These are phyloP conservation scores for Choricystis sp. DNA, from an alignment of 139 green algal genomes.

Conservation along the genomic window DNA sequence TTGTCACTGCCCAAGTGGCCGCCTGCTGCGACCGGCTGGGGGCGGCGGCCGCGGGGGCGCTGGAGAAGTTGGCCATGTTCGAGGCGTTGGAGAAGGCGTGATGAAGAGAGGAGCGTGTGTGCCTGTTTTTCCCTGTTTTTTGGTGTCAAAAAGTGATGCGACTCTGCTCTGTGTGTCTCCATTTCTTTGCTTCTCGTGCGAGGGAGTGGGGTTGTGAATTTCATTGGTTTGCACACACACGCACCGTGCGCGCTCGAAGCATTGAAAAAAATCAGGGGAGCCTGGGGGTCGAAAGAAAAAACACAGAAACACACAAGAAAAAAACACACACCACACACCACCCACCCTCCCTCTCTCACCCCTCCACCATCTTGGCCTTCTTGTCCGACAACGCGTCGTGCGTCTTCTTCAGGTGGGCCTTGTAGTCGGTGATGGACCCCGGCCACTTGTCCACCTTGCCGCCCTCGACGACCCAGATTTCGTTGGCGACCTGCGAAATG, in stretches of 20 bases:
- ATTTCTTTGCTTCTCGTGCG: no score
- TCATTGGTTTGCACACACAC: no score
- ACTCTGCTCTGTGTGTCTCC: neutral
- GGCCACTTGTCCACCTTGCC: slow-evolving; percentile 53
- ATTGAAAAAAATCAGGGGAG: neutral
- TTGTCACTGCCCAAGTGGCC: slow-evolving; percentile 53
- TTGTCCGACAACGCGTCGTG: slow-evolving; percentile 18
- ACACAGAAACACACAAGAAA: slow-evolving; percentile 1
- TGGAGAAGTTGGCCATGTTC: slow-evolving; percentile 57
- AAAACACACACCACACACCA: neutral
- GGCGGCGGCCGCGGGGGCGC: slow-evolving; percentile 17
- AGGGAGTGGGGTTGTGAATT: no score
- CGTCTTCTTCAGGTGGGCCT: slow-evolving; percentile 54
- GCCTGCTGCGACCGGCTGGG: slow-evolving; percentile 51
- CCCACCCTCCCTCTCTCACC: neutral
- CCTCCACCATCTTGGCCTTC: neutral
- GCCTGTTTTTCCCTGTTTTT: neutral
- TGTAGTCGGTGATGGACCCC: slow-evolving; percentile 75
- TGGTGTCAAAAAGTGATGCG: neutral
- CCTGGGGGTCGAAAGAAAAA: neutral
- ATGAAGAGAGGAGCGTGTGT: neutral
- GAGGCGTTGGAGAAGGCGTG: slow-evolving; percentile 35
- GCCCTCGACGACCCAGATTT: slow-evolving; percentile 86
- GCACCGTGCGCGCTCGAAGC: no score
- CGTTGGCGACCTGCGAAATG: slow-evolving; percentile 67